Evolutionary conservation across 192 early-diverging fungal species (phyloP).

Genomic region (Backusella mclennaniae): DNA sequence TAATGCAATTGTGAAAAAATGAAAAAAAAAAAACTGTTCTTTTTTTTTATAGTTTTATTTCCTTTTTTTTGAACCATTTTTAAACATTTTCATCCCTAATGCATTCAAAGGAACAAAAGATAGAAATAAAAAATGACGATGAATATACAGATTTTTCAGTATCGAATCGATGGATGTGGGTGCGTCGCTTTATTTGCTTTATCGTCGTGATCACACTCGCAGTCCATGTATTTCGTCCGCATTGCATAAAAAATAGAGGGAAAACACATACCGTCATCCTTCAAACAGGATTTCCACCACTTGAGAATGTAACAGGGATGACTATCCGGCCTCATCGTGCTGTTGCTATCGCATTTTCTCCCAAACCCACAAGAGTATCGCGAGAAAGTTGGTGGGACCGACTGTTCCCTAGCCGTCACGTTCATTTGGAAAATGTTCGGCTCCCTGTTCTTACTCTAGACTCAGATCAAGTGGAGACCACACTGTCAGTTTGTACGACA

Average conservation of each 20-base stretch:
- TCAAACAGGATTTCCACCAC: slow-evolving; percentile 20
- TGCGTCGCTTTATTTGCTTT: slow-evolving; percentile 12
- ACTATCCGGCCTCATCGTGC: background rate
- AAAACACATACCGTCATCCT: background rate
- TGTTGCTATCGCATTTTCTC: slow-evolving; percentile 15
- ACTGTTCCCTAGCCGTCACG: slow-evolving; percentile 9
- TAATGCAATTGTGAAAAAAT: too few species aligned
- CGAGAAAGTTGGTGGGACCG: slow-evolving; percentile 24
- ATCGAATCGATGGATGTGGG: slow-evolving; percentile 6
- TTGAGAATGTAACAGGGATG: slow-evolving; percentile 10
- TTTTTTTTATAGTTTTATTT: background rate
- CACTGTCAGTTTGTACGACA: slow-evolving; percentile 7
- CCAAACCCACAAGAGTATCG: background rate
- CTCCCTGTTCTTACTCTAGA: slow-evolving; percentile 2
- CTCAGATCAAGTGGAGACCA: slow-evolving; percentile 6
- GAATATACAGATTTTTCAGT: background rate
- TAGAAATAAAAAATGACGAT: background rate
- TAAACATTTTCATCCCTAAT: background rate
- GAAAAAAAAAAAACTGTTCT: background rate
- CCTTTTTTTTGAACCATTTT: background rate
- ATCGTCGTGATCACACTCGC: background rate
- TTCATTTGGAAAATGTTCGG: slow-evolving; percentile 9
- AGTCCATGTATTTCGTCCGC: background rate
- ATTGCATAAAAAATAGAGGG: background rate
- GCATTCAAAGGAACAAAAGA: background rate